Evolutionary conservation across 202 grass and related monocot genomes (phyloP).

Genomic region (Setaria italica): DNA sequence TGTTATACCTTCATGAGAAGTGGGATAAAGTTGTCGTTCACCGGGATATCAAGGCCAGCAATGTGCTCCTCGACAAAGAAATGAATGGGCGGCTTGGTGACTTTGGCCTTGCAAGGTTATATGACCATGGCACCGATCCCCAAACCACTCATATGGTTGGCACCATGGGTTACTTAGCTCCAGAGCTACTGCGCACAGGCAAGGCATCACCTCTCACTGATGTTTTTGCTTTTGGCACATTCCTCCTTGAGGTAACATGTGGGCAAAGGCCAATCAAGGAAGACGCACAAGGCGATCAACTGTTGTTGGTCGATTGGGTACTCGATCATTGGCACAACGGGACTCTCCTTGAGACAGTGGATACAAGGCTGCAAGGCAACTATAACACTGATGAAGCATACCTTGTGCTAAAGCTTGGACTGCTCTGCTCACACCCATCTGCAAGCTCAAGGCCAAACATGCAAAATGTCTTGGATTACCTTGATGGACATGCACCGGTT

Average conservation of each 20-base stretch:
- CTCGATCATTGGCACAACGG: slow-evolving; percentile 18
- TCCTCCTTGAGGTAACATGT: slow-evolving; percentile 14
- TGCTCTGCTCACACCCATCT: slow-evolving; percentile 17
- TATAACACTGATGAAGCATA: background rate
- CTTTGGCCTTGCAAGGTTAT: slow-evolving; percentile 35
- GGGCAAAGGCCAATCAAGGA: background rate
- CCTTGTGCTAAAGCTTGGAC: slow-evolving; percentile 18
- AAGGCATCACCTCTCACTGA: slow-evolving; percentile 33
- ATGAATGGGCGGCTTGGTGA: slow-evolving; percentile 26
- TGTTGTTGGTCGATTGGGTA: slow-evolving; percentile 44
- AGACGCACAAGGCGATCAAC: background rate
- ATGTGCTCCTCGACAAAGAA: slow-evolving; percentile 28
- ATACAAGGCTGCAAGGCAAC: background rate
- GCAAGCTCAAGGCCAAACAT: slow-evolving; percentile 23
- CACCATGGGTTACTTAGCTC: slow-evolving; percentile 31
- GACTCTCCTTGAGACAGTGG: slow-evolving; percentile 1
- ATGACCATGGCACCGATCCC: slow-evolving; percentile 24
- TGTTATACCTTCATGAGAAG: slow-evolving; percentile 14
- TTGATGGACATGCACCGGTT: slow-evolving; percentile 3
- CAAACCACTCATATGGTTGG: slow-evolving; percentile 43
- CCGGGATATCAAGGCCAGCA: slow-evolving; percentile 25
- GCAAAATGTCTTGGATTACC: slow-evolving; percentile 36
- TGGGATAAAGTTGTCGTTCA: slow-evolving; percentile 28
- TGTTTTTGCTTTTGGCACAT: slow-evolving; percentile 24
- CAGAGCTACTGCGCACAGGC: background rate